phyloP scores from a whole-genome alignment of 257 asterid species.

The Solanum ossicruentum region DNA sequence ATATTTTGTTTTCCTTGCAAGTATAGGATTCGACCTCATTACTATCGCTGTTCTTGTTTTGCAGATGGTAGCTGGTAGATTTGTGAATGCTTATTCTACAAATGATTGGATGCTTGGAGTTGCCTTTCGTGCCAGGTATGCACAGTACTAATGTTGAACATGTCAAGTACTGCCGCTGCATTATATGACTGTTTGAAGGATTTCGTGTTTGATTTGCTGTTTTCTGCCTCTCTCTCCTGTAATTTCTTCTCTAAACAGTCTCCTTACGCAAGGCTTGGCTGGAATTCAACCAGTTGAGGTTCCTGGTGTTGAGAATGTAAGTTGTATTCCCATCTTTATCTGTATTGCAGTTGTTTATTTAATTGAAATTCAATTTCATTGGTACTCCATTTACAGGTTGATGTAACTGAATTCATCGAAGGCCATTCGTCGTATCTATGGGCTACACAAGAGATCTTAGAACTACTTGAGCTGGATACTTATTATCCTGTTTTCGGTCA shows the following conservation, averaged over 20 bases:
- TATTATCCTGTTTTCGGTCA: constrained; percentile 53
- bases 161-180: not conserved
- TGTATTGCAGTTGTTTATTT: not conserved
- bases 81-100: constrained; percentile 70
- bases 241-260: constrained; percentile 35
- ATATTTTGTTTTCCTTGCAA: not conserved
- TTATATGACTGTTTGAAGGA: not conserved
- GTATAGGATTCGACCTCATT: not conserved
- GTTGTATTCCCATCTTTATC: not conserved
- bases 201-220: not conserved
- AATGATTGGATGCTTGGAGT: constrained; percentile 96
- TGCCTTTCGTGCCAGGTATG: constrained; percentile 90
- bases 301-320: constrained; percentile 86
- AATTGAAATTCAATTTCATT: not conserved
- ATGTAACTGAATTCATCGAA: constrained; percentile 63
- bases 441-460: constrained; percentile 57
- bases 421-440: constrained; percentile 87
- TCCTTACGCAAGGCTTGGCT: constrained; percentile 93
- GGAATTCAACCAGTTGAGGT: constrained; percentile 85
- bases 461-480: constrained; percentile 66
- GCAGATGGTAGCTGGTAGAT: constrained; percentile 93
- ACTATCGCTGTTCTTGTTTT: constrained; percentile 3
- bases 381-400: constrained; percentile 35
- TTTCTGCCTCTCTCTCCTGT: not conserved
- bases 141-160: not conserved